A percentile compares a stretch with the other conserved stretches of the same genome.
Evolutionary conservation across 257 asterid species (phyloP).

Genomic region (Orobanche coerulescens): DNA sequence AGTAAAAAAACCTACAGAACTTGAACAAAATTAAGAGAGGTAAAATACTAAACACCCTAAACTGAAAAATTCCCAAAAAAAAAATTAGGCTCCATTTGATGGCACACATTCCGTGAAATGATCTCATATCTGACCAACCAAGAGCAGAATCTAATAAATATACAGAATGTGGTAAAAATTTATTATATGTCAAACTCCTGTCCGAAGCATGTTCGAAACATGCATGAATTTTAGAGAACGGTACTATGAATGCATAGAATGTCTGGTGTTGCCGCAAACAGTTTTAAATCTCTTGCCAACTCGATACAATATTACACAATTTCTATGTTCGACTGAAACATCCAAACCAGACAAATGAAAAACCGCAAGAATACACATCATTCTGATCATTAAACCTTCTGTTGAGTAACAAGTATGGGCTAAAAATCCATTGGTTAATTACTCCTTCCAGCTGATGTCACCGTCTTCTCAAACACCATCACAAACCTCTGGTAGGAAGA

Average conservation of each 20-base stretch:
- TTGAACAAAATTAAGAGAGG: no score
- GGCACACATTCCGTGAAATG: no score
- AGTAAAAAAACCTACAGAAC: neutral
- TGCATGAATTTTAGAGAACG: neutral
- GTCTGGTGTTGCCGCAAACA: slow-evolving; percentile 15
- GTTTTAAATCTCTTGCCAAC: slow-evolving; percentile 18
- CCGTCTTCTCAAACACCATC: slow-evolving; percentile 11
- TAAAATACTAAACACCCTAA: no score
- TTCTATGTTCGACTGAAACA: neutral
- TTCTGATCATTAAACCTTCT: slow-evolving; percentile 8
- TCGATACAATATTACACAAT: slow-evolving; percentile 21
- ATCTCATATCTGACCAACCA: slow-evolving; percentile 2
- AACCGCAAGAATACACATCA: slow-evolving; percentile 1
- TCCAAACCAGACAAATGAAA: slow-evolving; percentile 12
- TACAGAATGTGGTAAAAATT: slow-evolving; percentile 10
- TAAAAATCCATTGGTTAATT: slow-evolving; percentile 16
- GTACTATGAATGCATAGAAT: neutral
- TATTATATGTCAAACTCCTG: slow-evolving; percentile 11
- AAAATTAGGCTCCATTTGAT: no score
- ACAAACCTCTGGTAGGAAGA: slow-evolving; percentile 26
- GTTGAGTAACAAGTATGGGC: slow-evolving; percentile 10
- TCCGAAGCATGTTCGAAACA: slow-evolving; percentile 2
- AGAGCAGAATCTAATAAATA: neutral
- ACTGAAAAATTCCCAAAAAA: no score
- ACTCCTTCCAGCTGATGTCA: slow-evolving; percentile 16